phyloP scores from a whole-genome alignment of 1,284 basidiomycete species.

The Sporisorium iseilematis-ciliati region DNA sequence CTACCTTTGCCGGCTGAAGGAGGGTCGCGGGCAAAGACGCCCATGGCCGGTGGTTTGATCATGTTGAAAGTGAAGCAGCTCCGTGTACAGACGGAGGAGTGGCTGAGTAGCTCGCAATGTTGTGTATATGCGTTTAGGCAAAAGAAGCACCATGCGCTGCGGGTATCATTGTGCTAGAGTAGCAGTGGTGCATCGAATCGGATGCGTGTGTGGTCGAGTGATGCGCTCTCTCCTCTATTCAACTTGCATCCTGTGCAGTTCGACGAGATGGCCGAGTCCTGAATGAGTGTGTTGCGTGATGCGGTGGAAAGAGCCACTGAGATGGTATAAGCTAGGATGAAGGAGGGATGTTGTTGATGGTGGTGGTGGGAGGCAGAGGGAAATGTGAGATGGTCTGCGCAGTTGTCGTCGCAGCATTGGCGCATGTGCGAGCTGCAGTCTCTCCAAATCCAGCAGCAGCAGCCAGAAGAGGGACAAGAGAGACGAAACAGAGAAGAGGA shows the following conservation, averaged over 20 bases:
- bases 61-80: slow-evolving; percentile 10
- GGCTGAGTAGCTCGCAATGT: background rate
- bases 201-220: background rate
- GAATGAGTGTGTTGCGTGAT: background rate
- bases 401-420: background rate
- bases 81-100: background rate
- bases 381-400: background rate
- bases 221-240: background rate
- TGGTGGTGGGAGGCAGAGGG: background rate
- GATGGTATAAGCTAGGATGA: background rate
- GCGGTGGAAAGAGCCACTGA: background rate
- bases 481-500: too few species aligned
- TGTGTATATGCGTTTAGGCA: background rate
- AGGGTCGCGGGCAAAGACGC: slow-evolving; percentile 51
- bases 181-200: slow-evolving; percentile 2
- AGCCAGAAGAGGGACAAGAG: background rate
- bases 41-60: slow-evolving; percentile 52
- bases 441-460: background rate
- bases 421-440: background rate
- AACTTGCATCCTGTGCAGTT: background rate
- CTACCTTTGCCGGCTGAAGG: slow-evolving; percentile 18
- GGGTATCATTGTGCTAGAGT: slow-evolving; percentile 5
- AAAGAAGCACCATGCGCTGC: slow-evolving; percentile 1
- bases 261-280: background rate
- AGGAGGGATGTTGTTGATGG: background rate